These are phyloP conservation scores for Spinacia oleracea DNA, from an alignment of 179 eudicot genomes.

Conservation along the genomic window DNA sequence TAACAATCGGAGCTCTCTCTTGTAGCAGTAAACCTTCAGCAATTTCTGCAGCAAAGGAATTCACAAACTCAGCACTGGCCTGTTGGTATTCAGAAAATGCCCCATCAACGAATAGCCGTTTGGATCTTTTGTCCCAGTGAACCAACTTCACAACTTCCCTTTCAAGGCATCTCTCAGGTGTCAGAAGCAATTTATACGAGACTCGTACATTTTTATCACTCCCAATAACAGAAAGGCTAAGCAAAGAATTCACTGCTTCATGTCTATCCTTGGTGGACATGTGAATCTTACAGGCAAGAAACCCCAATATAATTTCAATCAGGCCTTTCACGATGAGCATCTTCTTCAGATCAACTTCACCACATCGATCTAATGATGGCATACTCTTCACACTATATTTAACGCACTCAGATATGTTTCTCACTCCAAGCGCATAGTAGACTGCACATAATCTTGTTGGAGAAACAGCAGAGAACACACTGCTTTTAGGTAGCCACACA, in stretches of 20 bases:
- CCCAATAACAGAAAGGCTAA: conserved; percentile 18
- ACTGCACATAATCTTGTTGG: conserved; percentile 22
- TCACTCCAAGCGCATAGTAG: conserved; percentile 29
- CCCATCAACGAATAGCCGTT: conserved; percentile 21
- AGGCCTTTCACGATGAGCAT: conserved; percentile 33
- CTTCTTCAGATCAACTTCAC: conserved; percentile 9
- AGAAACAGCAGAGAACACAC: conserved; percentile 4
- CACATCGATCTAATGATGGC: conserved; percentile 1
- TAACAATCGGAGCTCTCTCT: conserved; percentile 16
- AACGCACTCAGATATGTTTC: conserved; percentile 29
- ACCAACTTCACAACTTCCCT: conserved; percentile 30
- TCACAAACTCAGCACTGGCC: conserved; percentile 25
- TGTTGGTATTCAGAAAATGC: conserved; percentile 8
- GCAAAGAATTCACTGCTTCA: conserved; percentile 17
- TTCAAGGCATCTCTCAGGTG: background rate
- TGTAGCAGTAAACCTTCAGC: conserved; percentile 26
- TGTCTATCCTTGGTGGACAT: conserved; percentile 27
- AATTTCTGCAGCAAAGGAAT: conserved; percentile 32
- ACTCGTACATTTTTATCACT: conserved; percentile 16
- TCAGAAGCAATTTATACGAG: conserved; percentile 15
- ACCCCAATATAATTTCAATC: conserved; percentile 30
- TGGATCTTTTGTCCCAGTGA: conserved; percentile 32
- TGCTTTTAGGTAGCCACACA: conserved; percentile 29
- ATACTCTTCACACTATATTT: conserved; percentile 19
- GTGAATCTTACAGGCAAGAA: conserved; percentile 30